Evolutionary conservation across 2,329 filamentous ascomycete genomes (phyloP).

Genomic region (Claviceps paspali): DNA sequence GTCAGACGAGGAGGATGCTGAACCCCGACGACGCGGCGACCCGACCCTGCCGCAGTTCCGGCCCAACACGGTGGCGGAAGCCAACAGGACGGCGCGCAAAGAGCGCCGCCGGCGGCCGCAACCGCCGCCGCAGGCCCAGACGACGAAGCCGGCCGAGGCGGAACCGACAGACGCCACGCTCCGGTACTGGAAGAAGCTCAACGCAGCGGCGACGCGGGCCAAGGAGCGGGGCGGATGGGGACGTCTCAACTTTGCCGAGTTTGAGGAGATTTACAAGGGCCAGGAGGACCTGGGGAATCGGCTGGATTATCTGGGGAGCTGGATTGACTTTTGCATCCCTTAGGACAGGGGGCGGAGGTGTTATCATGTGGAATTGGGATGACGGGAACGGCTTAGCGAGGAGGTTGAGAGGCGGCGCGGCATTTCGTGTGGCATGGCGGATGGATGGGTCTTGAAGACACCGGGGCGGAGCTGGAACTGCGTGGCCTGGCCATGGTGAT

Average conservation of each 20-base stretch:
- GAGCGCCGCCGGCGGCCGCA: too few species aligned
- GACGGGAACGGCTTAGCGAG: too few species aligned
- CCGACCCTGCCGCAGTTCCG: conserved; percentile 55
- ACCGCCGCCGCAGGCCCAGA: too few species aligned
- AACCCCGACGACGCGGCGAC: conserved; percentile 21
- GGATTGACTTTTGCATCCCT: conserved; percentile 72
- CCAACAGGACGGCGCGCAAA: too few species aligned
- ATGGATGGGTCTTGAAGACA: too few species aligned
- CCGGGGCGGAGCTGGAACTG: too few species aligned
- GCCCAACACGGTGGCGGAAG: conserved; percentile 30
- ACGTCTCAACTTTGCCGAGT: conserved; percentile 62
- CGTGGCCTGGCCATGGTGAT: too few species aligned
- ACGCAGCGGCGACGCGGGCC: conserved; percentile 53
- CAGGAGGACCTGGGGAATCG: conserved; percentile 46
- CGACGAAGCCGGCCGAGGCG: background rate
- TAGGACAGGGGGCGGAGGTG: conserved; percentile 16
- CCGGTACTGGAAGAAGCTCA: conserved; percentile 38
- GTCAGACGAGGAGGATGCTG: conserved; percentile 3
- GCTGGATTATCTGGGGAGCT: conserved; percentile 70
- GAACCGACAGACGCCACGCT: conserved; percentile 20
- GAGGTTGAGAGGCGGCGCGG: too few species aligned
- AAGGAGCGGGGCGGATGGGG: conserved; percentile 63
- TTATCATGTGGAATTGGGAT: too few species aligned
- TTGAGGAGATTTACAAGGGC: conserved; percentile 58
- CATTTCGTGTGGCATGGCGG: too few species aligned